phyloP scores from a whole-genome alignment of 345 rosid genomes.

The Populus pruinosa region DNA sequence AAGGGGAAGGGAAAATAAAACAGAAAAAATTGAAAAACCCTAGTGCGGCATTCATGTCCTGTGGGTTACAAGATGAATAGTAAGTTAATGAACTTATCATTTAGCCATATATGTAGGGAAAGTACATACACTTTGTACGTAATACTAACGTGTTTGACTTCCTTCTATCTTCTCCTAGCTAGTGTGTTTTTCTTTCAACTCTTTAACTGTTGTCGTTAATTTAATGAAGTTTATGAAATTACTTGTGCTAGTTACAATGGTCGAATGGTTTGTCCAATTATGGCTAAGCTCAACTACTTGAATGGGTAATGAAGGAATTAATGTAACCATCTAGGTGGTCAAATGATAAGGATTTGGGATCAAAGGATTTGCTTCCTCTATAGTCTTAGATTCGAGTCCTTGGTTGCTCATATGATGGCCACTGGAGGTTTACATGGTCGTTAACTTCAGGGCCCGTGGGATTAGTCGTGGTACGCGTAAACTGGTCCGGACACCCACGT shows the following conservation, averaged over 20 bases:
- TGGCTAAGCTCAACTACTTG: background rate
- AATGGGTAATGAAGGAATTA: too few species aligned
- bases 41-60: background rate
- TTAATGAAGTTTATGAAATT: background rate
- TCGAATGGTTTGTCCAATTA: background rate
- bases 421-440: too few species aligned
- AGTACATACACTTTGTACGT: background rate
- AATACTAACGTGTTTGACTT: conserved; percentile 1
- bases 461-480: too few species aligned
- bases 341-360: too few species aligned
- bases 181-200: background rate
- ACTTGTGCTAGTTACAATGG: background rate
- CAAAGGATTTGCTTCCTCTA: too few species aligned
- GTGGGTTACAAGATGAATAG: background rate
- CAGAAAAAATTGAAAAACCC: background rate
- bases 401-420: too few species aligned
- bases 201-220: background rate
- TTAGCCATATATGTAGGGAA: background rate
- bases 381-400: too few species aligned
- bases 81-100: background rate
- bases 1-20: background rate
- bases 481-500: too few species aligned
- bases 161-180: background rate
- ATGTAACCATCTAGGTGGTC: too few species aligned
- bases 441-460: too few species aligned